Evolutionary conservation across 2,329 filamentous ascomycete species (phyloP), one percentile per base, ranked within the genome.

Genomic region (Pyricularia sp.): DNA sequence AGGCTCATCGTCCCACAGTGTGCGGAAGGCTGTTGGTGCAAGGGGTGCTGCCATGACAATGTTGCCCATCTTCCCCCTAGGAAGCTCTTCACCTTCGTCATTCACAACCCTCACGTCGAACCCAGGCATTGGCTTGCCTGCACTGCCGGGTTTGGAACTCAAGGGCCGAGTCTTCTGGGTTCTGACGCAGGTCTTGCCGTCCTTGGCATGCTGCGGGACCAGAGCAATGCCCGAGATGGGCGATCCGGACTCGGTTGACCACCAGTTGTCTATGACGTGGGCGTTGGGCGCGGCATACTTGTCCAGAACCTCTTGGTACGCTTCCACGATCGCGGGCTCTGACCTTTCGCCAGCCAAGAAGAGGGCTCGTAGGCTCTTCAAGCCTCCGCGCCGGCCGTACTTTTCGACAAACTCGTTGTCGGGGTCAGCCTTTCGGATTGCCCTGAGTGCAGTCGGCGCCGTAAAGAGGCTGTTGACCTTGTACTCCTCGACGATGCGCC

Each of bases 341-440:
- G 90, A 96, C 53, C 93, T 81, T 73, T 97, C 93, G 8, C 93
- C 93, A 0, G 93, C 93, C 1, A 97, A 81, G 76, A 96, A 97
- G 6, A 97, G 78, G 0, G 84, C 90, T 60, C 84, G 82, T 33
- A 96, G 80, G 2, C 82, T 84, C 69, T 81, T 86, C n/a, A 97
- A 77, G 0, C 90, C 91, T 12, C 88, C 88, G 49, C 84, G 81
- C 60, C 82, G 74, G 8, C 91, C 92, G 35, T 87, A 78, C 22
- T 81, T 74, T 61, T 82, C 77, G 69, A 96, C 82, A 64, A 83
- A 79, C 5, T 79, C 78, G 73, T 92, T 90, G 7, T 90, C 83
- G 0, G 90, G 88, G 71, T 97, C 93, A 65, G 94, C 91, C 68
- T 91, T 87, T 68, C 90, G 86, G 72, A 97, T 96, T 2, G 93